A percentile compares a stretch with the other conserved stretches of the same genome.
Conservation (phyloP, 306 rosid genomes). For the Pyrus communis region DNA sequence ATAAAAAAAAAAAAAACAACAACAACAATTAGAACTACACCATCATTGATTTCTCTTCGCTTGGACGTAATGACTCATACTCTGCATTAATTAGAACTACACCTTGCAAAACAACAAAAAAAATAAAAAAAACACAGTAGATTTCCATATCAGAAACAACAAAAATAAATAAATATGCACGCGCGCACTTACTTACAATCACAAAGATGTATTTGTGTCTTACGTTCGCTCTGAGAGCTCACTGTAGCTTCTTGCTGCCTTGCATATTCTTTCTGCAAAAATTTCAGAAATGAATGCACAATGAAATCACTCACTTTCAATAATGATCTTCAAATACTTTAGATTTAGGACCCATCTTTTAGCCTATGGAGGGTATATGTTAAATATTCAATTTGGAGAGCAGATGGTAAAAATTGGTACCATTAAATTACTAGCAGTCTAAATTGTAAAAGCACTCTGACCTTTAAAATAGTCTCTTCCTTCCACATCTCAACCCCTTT, state of each 20-base stretch:
- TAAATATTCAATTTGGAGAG: too few species aligned
- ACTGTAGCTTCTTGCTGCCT: slow-evolving; percentile 16
- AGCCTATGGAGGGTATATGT: too few species aligned
- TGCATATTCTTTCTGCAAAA: not conserved
- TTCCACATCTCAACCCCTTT: slow-evolving; percentile 76
- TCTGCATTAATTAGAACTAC: slow-evolving; percentile 54
- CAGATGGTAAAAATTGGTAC: too few species aligned
- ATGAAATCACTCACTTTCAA: not conserved
- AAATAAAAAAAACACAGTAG: not conserved
- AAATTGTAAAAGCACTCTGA: slow-evolving; percentile 1
- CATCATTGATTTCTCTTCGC: slow-evolving; percentile 45
- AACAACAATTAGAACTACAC: too few species aligned
- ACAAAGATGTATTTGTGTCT: not conserved
- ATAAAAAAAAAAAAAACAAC: too few species aligned
- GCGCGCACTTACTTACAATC: not conserved
- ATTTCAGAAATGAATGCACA: not conserved
- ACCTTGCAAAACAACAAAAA: not conserved
- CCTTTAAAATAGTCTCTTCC: slow-evolving; percentile 61
- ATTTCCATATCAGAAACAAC: not conserved
- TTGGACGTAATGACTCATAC: slow-evolving; percentile 46
- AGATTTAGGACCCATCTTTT: not conserved
- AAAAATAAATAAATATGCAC: too few species aligned
- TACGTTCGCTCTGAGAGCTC: slow-evolving; percentile 48
- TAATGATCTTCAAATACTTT: not conserved
- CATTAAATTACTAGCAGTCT: not conserved